Evolutionary conservation across 495 filamentous ascomycete species (phyloP), one percentile per base, ranked within the genome.

Genomic region (Talaromyces adpressus): DNA sequence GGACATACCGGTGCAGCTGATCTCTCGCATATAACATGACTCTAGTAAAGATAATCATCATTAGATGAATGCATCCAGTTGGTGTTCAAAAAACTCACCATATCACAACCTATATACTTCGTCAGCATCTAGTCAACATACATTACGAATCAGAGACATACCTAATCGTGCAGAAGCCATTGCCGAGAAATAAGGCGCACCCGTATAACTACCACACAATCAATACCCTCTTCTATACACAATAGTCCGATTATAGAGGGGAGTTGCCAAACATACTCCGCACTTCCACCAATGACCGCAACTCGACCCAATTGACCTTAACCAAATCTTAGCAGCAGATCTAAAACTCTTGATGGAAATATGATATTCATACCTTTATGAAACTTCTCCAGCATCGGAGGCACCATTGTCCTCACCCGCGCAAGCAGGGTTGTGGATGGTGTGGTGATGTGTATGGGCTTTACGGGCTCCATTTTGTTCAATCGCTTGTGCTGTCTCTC

Each of bases 301-400:
- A 98, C 87, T 41, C 94, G 83, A 7, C 94, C 94, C 62, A 96
- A 82, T 77, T 97, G 93, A 49, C 94, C 94, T 96, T 23, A 36
- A 59, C 56, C 20, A 7, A 62, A 20, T 34, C 32, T 68, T 51
- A 69, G 64, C 41, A n/a, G n/a, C n/a, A n/a, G n/a, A n/a, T n/a
- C n/a, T n/a, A n/a, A n/a, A n/a, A n/a, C n/a, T n/a, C n/a, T n/a
- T n/a, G n/a, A n/a, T n/a, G n/a, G n/a, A n/a, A n/a, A n/a, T n/a
- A n/a, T n/a, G n/a, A n/a, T n/a, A n/a, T n/a, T n/a, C n/a, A 57
- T 69, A 92, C 93, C 94, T 87, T 98, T 98, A 73, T 98, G 94
- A 71, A 98, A 97, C 65, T 85, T 92, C 70, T 94, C 92, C 11
- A 98, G 84, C 89, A 98, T 89, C 8, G 94, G 94, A 49, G 94